Base-by-base conservation (phyloP, 2,329 filamentous ascomycete genomes). In the Microdochium nivale region DNA sequence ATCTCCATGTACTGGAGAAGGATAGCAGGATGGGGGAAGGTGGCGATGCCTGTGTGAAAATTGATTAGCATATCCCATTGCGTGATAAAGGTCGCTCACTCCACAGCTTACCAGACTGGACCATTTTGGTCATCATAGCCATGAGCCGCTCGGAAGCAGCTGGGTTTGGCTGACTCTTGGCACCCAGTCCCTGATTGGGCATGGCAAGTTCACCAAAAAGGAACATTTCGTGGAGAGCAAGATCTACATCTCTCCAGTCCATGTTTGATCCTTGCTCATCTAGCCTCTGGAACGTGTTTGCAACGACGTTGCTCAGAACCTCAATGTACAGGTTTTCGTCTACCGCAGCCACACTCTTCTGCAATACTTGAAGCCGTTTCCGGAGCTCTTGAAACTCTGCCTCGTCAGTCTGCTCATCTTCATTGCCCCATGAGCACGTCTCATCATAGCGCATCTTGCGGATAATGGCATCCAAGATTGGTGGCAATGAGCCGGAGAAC, bases 1-100 rank as follows among this genome's bases (percentile, higher is more conserved):
- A 96, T 95, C 67, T 99, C 94, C 91, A 99, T 96, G 65, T 95
- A 99, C 70, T 96, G 90, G 23, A 99, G 77, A 56, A 96, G 83
- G 49, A 96, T 91, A 16, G 91, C 90, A 1, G 94, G 92, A 65
- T 97, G 94, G 16, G 86, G 83, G 67, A 92, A 95, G 44, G 79
- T 86, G 53, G 89, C 86, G 58, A 96, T 87, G 59, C 88, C 90
- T 91, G 32, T 32, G 25, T 14, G 4, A 27, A 47, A 33, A 37
- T 37, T 35, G 46, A 51, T 69, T 61, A 67, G 60, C 49, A 51
- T 24, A 27, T 54, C 49, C 51, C 24, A 54, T 52, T 44, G 47
- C 53, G 49, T 37, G 54, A 25, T 8, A 19, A 27, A 23, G 16
- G 21, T 32, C 48, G 16, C 14, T 16, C 35, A 19, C 27, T 21